Base-by-base conservation (phyloP, 345 rosid species). In the Arabidopsis suecica region DNA sequence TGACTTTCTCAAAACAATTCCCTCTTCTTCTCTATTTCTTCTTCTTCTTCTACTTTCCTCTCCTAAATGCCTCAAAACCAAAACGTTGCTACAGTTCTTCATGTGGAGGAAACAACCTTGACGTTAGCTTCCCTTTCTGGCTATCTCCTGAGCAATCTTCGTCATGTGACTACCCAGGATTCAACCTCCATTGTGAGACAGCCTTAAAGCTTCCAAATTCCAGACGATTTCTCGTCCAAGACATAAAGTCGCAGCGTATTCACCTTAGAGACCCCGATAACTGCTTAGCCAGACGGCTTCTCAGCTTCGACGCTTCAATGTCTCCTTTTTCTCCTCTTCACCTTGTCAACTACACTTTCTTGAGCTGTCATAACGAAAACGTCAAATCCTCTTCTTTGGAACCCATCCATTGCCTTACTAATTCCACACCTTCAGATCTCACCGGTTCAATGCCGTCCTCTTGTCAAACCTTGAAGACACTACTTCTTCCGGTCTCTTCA, bases 201-300 rank as follows among this genome's bases (percentile, higher is more conserved):
- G 65, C 62, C 20, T 68, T 91, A 2, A 71, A 64, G 1, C 87
- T 91, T 66, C 91, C 32, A 28, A 28, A 28, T 4, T 28, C 32
- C 32, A 4, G 32, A 28, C 4, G 4, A 28, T 28, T 28, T 28
- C 32, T 28, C 32, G 32, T 28, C 32, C 32, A 4, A 28, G 32
- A 28, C 32, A 28, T 85, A 7, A 12, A 38, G 16, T 78, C 92
- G 32, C 32, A 28, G 32, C 81, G 71, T 75, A 81, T 91, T 49
- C 55, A 28, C 34, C 81, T 91, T 53, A 78, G 78, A 3, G 97
- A 91, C 73, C 75, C 86, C 0, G 79, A 38, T 7, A 58, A 80
- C 36, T 87, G 93, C 88, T 79, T 91, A 49, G 83, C 92, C 3
- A 68, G 44, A 36, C 83, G 87, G 20, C 84, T 87, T 47, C 83